These are phyloP conservation scores for Tylopilus orsonianus DNA, from an alignment of 1,284 basidiomycete species.

Conservation along the genomic window DNA sequence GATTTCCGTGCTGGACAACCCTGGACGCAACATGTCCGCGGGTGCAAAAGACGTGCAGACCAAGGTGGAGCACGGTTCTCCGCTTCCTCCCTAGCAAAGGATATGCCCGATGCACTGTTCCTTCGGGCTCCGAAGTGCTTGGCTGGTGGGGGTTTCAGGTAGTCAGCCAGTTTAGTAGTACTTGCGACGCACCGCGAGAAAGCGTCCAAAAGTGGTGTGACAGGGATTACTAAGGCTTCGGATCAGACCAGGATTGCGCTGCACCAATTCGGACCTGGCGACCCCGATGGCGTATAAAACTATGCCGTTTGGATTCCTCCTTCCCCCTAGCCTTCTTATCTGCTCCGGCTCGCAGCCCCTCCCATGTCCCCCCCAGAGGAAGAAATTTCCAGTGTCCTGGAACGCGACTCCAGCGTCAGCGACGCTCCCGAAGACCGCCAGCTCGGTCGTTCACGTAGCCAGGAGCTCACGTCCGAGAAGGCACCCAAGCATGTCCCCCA, in stretches of 20 bases:
- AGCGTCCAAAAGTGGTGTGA: background rate
- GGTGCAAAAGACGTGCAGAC: too few relatives aligned
- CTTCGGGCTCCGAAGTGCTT: background rate
- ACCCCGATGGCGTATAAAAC: slow-evolving; percentile 29
- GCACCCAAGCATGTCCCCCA: too few relatives aligned
- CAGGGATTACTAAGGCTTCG: background rate
- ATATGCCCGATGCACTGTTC: background rate
- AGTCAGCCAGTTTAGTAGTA: slow-evolving; percentile 29
- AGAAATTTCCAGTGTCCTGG: slow-evolving; percentile 7
- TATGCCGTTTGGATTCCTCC: background rate
- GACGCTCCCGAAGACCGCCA: slow-evolving; percentile 18
- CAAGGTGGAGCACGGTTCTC: too few relatives aligned
- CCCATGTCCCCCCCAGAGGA: background rate
- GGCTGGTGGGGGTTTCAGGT: background rate
- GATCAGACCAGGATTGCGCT: slow-evolving; percentile 2
- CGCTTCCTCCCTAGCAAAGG: background rate
- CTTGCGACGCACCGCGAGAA: slow-evolving; percentile 12
- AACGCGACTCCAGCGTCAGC: slow-evolving; percentile 5
- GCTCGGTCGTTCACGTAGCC: slow-evolving; percentile 9
- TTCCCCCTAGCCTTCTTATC: background rate
- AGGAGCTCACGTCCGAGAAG: too few relatives aligned
- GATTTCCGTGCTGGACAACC: slow-evolving; percentile 9
- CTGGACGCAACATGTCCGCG: slow-evolving; percentile 13
- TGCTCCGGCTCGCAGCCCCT: background rate
- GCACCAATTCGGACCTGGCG: slow-evolving; percentile 3